phyloP scores from a whole-genome alignment of 2,329 filamentous ascomycete genomes.

The Zymoseptoria ardabiliae region DNA sequence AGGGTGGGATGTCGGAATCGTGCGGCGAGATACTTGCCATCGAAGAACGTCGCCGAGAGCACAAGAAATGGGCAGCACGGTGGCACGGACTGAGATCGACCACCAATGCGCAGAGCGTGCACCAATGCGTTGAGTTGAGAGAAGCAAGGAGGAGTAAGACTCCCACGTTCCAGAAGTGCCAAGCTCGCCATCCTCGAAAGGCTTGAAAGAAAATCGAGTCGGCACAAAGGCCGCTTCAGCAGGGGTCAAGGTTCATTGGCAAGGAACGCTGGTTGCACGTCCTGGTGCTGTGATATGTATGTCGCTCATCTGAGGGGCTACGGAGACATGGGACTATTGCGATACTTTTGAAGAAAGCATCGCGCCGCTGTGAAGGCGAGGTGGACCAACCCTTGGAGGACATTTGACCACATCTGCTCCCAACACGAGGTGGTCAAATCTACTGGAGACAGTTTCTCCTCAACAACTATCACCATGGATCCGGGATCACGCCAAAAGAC shows the following conservation, averaged over 20 bases:
- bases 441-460: no score
- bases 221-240: not conserved
- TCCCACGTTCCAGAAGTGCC: not conserved
- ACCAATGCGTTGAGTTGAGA: not conserved
- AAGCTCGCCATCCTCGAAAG: not conserved
- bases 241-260: not conserved
- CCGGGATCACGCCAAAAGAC: no score
- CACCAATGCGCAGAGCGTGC: not conserved
- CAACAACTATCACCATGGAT: no score
- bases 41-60: not conserved
- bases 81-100: not conserved
- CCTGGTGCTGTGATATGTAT: not conserved
- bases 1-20: not conserved
- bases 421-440: no score
- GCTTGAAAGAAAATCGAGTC: not conserved
- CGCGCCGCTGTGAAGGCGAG: no score
- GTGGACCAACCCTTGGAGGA: no score
- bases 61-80: not conserved
- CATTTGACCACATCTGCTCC: no score
- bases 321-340: not conserved
- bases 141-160: not conserved
- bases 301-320: not conserved
- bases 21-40: not conserved
- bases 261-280: not conserved
- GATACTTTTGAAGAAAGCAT: no score